These are phyloP conservation scores for Fusarium robinianum DNA, from an alignment of 2,329 filamentous ascomycete species.

Conservation along the genomic window DNA sequence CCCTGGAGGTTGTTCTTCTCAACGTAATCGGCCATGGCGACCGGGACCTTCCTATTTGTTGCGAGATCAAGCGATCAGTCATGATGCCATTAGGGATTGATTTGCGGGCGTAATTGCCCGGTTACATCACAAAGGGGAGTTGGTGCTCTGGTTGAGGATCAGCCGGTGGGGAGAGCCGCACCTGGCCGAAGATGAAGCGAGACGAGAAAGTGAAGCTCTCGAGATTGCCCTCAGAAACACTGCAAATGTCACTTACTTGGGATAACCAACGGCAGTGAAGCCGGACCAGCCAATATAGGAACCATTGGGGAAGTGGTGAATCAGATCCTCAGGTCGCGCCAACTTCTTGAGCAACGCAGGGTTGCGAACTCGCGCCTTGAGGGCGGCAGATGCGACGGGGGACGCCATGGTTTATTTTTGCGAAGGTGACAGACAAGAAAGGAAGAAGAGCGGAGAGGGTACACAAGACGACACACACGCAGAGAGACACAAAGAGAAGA, in stretches of 20 bases:
- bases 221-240: background rate
- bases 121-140: conserved; percentile 8
- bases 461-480: conserved; percentile 4
- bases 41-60: conserved; percentile 74
- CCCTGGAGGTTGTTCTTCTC: conserved; percentile 85
- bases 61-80: conserved; percentile 16
- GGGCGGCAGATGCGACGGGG: conserved; percentile 67
- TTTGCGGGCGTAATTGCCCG: conserved; percentile 20
- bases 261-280: conserved; percentile 88
- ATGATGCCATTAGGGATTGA: conserved; percentile 2
- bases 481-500: conserved; percentile 3
- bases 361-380: conserved; percentile 75
- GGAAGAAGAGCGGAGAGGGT: conserved; percentile 29
- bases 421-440: conserved; percentile 12
- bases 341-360: conserved; percentile 82
- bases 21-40: conserved; percentile 83
- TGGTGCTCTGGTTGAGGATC: conserved; percentile 10
- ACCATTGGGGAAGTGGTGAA: conserved; percentile 80
- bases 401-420: conserved; percentile 57
- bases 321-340: conserved; percentile 75
- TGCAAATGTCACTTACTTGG: conserved; percentile 57
- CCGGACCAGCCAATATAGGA: conserved; percentile 91
- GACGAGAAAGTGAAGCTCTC: background rate
- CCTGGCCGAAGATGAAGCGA: conserved; percentile 1
- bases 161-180: conserved; percentile 19